phyloP scores from a whole-genome alignment of 495 filamentous ascomycete species.

The Podospora bellae-mahoneyi region DNA sequence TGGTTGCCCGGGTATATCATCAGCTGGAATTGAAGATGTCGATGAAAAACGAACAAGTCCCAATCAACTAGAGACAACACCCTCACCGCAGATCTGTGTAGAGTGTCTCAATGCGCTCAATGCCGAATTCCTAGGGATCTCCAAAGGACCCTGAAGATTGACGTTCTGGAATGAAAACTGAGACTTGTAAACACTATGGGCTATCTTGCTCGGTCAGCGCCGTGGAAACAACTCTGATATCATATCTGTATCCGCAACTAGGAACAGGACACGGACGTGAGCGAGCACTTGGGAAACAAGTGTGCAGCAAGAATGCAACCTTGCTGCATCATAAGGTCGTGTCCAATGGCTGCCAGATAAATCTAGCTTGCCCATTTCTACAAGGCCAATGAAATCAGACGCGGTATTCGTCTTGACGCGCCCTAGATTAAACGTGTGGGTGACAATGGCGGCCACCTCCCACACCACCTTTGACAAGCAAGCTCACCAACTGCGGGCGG shows the following conservation, averaged over 20 bases:
- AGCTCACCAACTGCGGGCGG: conserved; percentile 10
- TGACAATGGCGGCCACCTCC: conserved; percentile 9
- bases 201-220: conserved; percentile 17
- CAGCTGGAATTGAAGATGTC: not conserved
- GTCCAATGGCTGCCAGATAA: conserved; percentile 4
- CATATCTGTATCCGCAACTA: conserved; percentile 7
- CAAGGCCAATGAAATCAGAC: conserved; percentile 19
- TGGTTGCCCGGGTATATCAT: conserved; percentile 4
- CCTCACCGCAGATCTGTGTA: conserved; percentile 8
- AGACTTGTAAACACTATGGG: not conserved
- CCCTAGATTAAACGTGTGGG: conserved; percentile 10
- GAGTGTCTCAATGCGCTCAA: conserved; percentile 9
- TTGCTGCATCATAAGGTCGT: conserved; percentile 11
- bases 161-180: conserved; percentile 16
- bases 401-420: conserved; percentile 22
- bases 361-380: conserved; percentile 16
- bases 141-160: conserved; percentile 18
- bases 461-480: not conserved
- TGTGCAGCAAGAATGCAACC: conserved; percentile 10
- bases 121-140: conserved; percentile 7
- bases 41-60: not conserved
- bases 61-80: conserved; percentile 16
- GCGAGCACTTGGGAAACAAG: conserved; percentile 8
- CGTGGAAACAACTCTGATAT: not conserved
- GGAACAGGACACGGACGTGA: not conserved